phyloP scores from a whole-genome alignment of 495 filamentous ascomycete genomes.

The Sporormia fimetaria region DNA sequence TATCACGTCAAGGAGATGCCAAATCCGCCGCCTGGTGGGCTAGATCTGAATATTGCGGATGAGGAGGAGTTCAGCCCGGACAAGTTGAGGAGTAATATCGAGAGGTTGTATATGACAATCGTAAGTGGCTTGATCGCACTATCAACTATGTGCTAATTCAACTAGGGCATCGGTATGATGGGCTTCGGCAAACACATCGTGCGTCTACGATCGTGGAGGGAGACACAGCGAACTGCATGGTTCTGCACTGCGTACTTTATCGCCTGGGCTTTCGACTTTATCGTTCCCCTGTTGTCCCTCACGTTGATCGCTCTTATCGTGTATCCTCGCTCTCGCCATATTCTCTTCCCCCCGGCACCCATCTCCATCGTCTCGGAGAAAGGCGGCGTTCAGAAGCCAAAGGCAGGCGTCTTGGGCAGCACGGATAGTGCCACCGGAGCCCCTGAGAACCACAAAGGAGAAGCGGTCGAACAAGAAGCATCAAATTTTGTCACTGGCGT shows the following conservation, averaged over 20 bases:
- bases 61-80: conserved; percentile 81
- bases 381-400: conserved; percentile 57
- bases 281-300: conserved; percentile 49
- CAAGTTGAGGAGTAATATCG: conserved; percentile 69
- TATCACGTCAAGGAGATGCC: conserved; percentile 68
- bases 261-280: conserved; percentile 66
- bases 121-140: conserved; percentile 13
- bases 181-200: conserved; percentile 61
- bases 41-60: conserved; percentile 74
- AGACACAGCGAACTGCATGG: conserved; percentile 52
- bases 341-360: conserved; percentile 67
- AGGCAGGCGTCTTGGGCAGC: conserved; percentile 58
- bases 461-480: conserved; percentile 78
- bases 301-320: conserved; percentile 54
- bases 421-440: conserved; percentile 71
- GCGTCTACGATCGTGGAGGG: conserved; percentile 68
- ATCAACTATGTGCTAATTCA: not conserved
- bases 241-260: conserved; percentile 60
- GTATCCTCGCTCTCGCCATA: conserved; percentile 49
- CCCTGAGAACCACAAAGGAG: conserved; percentile 73
- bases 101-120: conserved; percentile 76
- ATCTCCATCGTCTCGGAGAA: conserved; percentile 52
- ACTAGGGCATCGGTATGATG: conserved; percentile 49
- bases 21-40: conserved; percentile 41
- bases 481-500: conserved; percentile 69